Evolutionary conservation across 805 yeast species (phyloP).

Genomic region (Yueomyces sp.): DNA sequence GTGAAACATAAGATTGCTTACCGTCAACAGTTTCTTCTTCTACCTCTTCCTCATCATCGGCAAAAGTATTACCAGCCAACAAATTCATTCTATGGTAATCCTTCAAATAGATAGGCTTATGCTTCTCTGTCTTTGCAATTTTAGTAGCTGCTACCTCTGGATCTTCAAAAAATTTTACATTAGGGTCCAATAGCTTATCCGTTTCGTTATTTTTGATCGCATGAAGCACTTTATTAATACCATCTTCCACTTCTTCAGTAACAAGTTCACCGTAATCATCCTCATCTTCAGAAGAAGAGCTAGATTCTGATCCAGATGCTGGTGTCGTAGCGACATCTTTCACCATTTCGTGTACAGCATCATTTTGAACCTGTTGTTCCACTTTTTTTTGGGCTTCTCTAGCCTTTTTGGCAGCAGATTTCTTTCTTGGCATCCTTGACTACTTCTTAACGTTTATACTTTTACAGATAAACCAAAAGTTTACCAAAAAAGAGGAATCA

Average conservation of each 20-base stretch:
- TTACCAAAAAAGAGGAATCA: no score
- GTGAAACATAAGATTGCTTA: slow-evolving; percentile 54
- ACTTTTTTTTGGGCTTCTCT: slow-evolving; percentile 28
- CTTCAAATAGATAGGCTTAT: slow-evolving; percentile 75
- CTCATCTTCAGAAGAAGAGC: slow-evolving; percentile 42
- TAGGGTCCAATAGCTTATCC: slow-evolving; percentile 45
- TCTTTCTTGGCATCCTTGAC: slow-evolving; percentile 64
- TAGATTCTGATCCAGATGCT: slow-evolving; percentile 27
- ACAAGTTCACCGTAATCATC: slow-evolving; percentile 84
- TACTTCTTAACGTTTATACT: not conserved
- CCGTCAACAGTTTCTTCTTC: slow-evolving; percentile 31
- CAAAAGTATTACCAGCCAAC: slow-evolving; percentile 48
- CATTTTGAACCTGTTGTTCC: slow-evolving; percentile 3
- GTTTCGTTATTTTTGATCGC: slow-evolving; percentile 62
- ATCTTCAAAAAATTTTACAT: slow-evolving; percentile 61
- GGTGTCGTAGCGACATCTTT: slow-evolving; percentile 6
- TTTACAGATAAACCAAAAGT: no score
- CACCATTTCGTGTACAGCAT: slow-evolving; percentile 5
- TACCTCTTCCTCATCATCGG: slow-evolving; percentile 35
- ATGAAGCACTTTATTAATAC: slow-evolving; percentile 55
- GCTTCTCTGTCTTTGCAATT: slow-evolving; percentile 24
- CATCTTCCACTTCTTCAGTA: slow-evolving; percentile 74
- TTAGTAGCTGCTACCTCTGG: slow-evolving; percentile 31
- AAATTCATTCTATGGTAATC: slow-evolving; percentile 85
- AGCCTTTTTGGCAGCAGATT: slow-evolving; percentile 68